Base-by-base conservation (phyloP, 129 eudicot species). In the Mikania micrantha region DNA sequence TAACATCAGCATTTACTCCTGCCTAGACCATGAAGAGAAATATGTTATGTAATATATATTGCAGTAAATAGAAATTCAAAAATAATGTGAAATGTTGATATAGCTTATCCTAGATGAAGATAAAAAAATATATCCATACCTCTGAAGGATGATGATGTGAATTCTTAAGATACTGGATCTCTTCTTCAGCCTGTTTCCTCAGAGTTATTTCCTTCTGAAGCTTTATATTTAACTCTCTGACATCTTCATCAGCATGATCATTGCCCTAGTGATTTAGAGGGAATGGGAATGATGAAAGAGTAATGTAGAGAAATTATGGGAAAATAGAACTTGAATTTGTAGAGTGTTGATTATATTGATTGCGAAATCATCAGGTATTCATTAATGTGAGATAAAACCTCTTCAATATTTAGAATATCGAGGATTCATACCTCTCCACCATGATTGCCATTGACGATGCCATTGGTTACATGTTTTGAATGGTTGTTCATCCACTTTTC, bases 401-500 rank as follows among this genome's bases (percentile, higher is more conserved):
- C 62, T 27, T 12, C 28, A 56, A 10, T 22, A 44, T 53, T 16
- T 25, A 4, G 35, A 53, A 27, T 56, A 27, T 56, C 13, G 15
- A 62, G 68, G 68, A 19, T 38, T 62, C 19, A 9, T 83, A 91
- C 98, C 92, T 88, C 85, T 76, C 71, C 75, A 48, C 52, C 54
- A 80, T 66, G 68, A 52, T 56, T 66, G 42, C 84, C 84, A 67
- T 74, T 82, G 9, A 4, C 54, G 25, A 83, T 68, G 9, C 93
- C 97, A 69, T 94, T 87, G 28, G 44, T 83, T 58, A 58, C 85
- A 64, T 70, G 85, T 63, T 87, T 85, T 68, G 82, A 90, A 60
- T 87, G 90, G 74, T 90, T 94, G 66, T 72, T 60, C 76, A 81
- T 73, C 97, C 95, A 94, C 75, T 90, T 94, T 80, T 94, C 99